phyloP scores from a whole-genome alignment of 2,329 filamentous ascomycete genomes.

The Aspergillus persii region DNA sequence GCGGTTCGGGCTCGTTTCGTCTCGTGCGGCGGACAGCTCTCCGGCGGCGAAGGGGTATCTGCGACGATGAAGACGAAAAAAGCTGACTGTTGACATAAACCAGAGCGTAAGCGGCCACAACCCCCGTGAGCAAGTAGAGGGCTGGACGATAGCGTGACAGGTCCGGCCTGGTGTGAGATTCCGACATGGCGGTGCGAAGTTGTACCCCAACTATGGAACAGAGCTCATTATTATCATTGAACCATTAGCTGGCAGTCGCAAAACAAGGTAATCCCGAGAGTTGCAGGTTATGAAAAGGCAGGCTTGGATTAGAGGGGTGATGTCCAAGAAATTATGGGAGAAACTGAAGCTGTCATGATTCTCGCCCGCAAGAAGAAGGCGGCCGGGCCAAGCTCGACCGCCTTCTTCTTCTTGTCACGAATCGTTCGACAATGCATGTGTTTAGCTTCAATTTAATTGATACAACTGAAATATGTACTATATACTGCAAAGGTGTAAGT shows the following conservation, averaged over 20 bases:
- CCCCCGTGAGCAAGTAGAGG: constrained; percentile 42
- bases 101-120: constrained; percentile 43
- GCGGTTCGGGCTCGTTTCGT: constrained; percentile 27
- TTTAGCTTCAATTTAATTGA: no score
- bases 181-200: constrained; percentile 29
- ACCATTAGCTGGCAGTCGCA: not conserved
- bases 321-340: not conserved
- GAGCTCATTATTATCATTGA: constrained; percentile 16
- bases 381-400: not conserved
- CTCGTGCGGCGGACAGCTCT: constrained; percentile 39
- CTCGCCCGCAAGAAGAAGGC: not conserved
- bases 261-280: not conserved
- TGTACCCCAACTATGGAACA: constrained; percentile 8
- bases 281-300: not conserved
- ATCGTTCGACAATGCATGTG: not conserved
- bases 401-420: not conserved
- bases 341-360: not conserved
- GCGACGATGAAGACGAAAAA: constrained; percentile 22
- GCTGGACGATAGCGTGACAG: constrained; percentile 41
- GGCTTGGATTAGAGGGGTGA: not conserved
- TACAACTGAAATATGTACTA: no score
- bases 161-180: constrained; percentile 28
- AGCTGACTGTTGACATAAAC: constrained; percentile 39
- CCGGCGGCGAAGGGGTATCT: constrained; percentile 37
- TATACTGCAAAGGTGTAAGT: not conserved